A percentile compares a stretch with the other conserved stretches of the same genome.
phyloP scores from a whole-genome alignment of 306 rosid genomes.

The Parietaria judaica region DNA sequence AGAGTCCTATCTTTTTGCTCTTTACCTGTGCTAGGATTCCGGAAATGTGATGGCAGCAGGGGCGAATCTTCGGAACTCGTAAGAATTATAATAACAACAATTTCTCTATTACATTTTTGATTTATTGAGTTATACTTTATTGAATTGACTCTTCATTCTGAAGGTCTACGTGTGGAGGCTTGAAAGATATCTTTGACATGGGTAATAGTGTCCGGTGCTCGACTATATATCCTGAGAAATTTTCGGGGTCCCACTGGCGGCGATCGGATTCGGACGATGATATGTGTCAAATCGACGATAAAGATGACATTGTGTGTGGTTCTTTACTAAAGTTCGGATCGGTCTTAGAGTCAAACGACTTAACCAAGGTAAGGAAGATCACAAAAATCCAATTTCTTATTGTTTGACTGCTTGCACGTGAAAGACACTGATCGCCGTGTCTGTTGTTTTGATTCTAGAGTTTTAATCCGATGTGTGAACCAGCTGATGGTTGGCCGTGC shows the following conservation, averaged over 20 bases:
- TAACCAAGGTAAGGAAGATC: slow-evolving; percentile 47
- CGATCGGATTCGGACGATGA: slow-evolving; percentile 47
- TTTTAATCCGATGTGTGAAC: slow-evolving; percentile 75
- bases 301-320: slow-evolving; percentile 45
- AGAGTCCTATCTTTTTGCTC: slow-evolving; percentile 4
- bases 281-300: slow-evolving; percentile 71
- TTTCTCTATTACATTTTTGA: slow-evolving; percentile 15
- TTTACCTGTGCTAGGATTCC: slow-evolving; percentile 43
- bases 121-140: slow-evolving; percentile 13
- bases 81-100: slow-evolving; percentile 29
- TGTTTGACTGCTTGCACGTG: slow-evolving; percentile 22
- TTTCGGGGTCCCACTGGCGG: slow-evolving; percentile 41
- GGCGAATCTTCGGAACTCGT: slow-evolving; percentile 50
- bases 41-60: slow-evolving; percentile 40
- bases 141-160: slow-evolving; percentile 29
- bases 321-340: slow-evolving; percentile 48
- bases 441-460: slow-evolving; percentile 43
- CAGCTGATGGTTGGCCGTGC: slow-evolving; percentile 57
- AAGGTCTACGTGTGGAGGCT: slow-evolving; percentile 51
- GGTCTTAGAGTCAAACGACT: slow-evolving; percentile 31
- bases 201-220: slow-evolving; percentile 52
- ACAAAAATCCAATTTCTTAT: neutral
- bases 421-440: slow-evolving; percentile 10
- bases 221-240: slow-evolving; percentile 34
- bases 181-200: slow-evolving; percentile 65